phyloP scores from a whole-genome alignment of 2,329 filamentous ascomycete species.

The Juglanconis sp. region DNA sequence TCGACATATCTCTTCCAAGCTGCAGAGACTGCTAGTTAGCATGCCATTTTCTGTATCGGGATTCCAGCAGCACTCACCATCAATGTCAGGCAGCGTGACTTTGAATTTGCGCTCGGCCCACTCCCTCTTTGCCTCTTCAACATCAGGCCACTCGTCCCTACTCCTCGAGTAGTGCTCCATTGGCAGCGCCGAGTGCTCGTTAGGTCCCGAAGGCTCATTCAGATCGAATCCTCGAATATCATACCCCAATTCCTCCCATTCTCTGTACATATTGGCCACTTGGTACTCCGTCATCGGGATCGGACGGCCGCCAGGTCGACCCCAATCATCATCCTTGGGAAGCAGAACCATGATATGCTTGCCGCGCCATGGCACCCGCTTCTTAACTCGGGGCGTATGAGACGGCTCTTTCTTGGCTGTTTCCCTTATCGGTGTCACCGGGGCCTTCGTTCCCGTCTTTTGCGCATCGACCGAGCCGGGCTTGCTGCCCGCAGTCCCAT shows the following conservation, averaged over 20 bases:
- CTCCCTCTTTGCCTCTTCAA: conserved; percentile 56
- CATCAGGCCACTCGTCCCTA: conserved; percentile 64
- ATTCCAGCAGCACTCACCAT: conserved; percentile 39
- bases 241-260: conserved; percentile 69
- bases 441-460: conserved; percentile 9
- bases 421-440: conserved; percentile 26
- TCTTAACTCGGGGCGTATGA: conserved; percentile 58
- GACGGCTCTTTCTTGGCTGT: conserved; percentile 36
- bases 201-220: conserved; percentile 38
- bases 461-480: background rate
- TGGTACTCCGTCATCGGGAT: conserved; percentile 54
- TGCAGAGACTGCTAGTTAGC: conserved; percentile 27
- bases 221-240: conserved; percentile 66
- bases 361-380: conserved; percentile 71
- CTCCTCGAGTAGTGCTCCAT: conserved; percentile 56
- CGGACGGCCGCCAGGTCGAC: conserved; percentile 51
- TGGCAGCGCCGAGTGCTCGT: conserved; percentile 31
- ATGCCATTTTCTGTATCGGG: background rate
- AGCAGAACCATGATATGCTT: conserved; percentile 71
- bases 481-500: background rate
- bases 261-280: conserved; percentile 58
- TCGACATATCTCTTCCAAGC: conserved; percentile 75
- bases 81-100: conserved; percentile 68
- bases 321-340: conserved; percentile 65
- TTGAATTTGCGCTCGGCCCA: conserved; percentile 50